A percentile compares a stretch with the other conserved stretches of the same genome.
phyloP scores from a whole-genome alignment of 352 stramenopile genomes.

The Aphanomyces stellatus region DNA sequence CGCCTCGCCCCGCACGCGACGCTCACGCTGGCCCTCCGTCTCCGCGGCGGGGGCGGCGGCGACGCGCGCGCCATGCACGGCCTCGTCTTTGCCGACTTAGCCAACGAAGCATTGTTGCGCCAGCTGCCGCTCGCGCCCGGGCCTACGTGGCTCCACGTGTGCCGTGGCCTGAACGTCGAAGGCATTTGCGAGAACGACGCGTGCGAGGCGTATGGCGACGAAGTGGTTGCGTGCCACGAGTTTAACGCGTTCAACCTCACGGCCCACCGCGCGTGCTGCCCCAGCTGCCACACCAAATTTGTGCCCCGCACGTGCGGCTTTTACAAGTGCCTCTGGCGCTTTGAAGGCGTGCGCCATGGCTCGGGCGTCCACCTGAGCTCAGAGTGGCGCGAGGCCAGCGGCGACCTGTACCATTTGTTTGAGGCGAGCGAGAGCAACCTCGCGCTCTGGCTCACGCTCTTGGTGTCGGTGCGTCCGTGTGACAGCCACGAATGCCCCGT shows the following conservation, averaged over 20 bases:
- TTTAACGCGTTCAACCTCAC: slow-evolving; percentile 2
- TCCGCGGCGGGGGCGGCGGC: neutral
- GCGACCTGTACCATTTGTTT: neutral
- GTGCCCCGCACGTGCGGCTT: slow-evolving; percentile 10
- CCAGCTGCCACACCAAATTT: neutral
- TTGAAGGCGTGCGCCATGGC: slow-evolving; percentile 7
- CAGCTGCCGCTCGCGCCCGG: neutral
- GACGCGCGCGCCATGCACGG: neutral
- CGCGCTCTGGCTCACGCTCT: neutral
- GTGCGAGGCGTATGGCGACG: neutral
- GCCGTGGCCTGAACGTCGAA: slow-evolving; percentile 8
- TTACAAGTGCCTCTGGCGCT: slow-evolving; percentile 13
- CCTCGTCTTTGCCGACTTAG: slow-evolving; percentile 1
- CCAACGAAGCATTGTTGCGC: neutral
- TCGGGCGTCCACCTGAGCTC: slow-evolving; percentile 11
- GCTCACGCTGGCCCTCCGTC: neutral
- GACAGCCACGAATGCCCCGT: neutral
- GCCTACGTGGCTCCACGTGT: neutral
- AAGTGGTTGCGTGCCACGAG: neutral
- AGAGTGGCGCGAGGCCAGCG: neutral
- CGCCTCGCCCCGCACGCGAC: neutral
- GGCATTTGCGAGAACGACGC: neutral
- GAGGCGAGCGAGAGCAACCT: neutral
- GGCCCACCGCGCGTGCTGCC: neutral
- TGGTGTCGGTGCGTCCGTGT: neutral